Evolutionary conservation across 352 stramenopile genomes (phyloP), one percentile per base, ranked within the genome.

Genomic region (Pythium angustatum): DNA sequence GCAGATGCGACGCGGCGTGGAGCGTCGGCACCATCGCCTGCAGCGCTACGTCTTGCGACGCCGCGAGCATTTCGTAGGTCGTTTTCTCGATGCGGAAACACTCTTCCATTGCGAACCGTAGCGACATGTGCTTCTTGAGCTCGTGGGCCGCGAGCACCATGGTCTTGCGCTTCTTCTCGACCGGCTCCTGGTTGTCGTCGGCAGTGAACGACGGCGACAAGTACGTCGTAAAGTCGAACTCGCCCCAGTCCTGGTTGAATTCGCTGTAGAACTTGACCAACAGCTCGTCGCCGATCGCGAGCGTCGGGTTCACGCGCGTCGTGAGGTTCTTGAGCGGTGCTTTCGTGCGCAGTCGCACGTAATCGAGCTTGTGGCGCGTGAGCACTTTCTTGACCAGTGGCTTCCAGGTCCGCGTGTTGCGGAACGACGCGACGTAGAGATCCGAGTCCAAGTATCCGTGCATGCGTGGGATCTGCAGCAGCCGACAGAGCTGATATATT

Each of bases 211-310:
- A 72, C 14, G 81, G 79, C 11, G 83, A 61, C 54, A 93, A 72
- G 61, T 82, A 93, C 6, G 79, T 71, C 24, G 85, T 66, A 55
- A 94, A 78, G 53, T 91, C 73, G 47, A 92, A 87, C 64, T 94
- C 85, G 21, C 83, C 77, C 85, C 85, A 96, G 19, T 86, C 80
- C 48, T 90, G 69, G 50, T 96, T 96, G 62, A 86, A 88, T 55
- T 91, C 75, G 40, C 87, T 96, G 62, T 91, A 94, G 30, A 92
- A 92, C 60, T 96, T 96, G 31, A 96, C 58, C 19, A 93, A 53
- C 19, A 87, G 28, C 22, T 64, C 71, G 33, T 80, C 77, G 19
- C 79, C 81, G 22, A 96, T 62, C 0, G 76, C 80, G 64, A 94
- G 93, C 28, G 83, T 83, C 26, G 87, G 87, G 40, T 96, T 96